phyloP scores from a whole-genome alignment of 345 rosid genomes.

The Laguncularia racemosa region DNA sequence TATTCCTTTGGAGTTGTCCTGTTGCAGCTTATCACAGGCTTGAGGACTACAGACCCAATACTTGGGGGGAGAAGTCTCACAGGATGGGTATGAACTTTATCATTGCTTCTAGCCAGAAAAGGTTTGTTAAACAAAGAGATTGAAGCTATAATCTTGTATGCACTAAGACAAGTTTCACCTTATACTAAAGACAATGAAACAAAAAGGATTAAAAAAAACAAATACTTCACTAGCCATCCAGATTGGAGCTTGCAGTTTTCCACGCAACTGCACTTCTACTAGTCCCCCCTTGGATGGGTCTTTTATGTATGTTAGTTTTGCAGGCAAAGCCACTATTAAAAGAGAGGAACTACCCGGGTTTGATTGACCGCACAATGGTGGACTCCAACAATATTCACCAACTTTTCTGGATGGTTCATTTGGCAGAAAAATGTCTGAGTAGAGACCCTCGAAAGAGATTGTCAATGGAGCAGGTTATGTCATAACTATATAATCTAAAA shows the following conservation, averaged over 20 bases:
- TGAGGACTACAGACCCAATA: conserved; percentile 10
- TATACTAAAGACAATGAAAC: no score
- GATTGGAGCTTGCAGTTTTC: background rate
- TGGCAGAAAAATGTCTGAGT: conserved; percentile 22
- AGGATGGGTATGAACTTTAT: conserved; percentile 23
- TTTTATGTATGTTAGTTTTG: conserved; percentile 1
- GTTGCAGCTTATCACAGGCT: conserved; percentile 33
- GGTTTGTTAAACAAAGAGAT: background rate
- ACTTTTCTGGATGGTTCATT: conserved; percentile 24
- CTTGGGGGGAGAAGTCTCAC: conserved; percentile 9
- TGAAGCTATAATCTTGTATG: background rate
- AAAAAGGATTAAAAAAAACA: no score
- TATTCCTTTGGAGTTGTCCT: conserved; percentile 31
- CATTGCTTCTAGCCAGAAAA: background rate
- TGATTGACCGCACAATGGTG: conserved; percentile 19
- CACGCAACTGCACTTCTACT: background rate
- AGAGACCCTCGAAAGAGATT: conserved; percentile 26
- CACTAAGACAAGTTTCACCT: background rate
- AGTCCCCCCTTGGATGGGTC: background rate
- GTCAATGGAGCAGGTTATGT: conserved; percentile 20
- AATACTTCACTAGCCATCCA: no score
- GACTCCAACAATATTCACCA: conserved; percentile 18
- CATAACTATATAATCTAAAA: no score
- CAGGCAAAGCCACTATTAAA: conserved; percentile 30
- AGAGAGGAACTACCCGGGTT: conserved; percentile 18